A percentile compares a stretch with the other conserved stretches of the same genome.
Conservation (phyloP, 2,329 filamentous ascomycete genomes). For the Epichloe coenophiala region DNA sequence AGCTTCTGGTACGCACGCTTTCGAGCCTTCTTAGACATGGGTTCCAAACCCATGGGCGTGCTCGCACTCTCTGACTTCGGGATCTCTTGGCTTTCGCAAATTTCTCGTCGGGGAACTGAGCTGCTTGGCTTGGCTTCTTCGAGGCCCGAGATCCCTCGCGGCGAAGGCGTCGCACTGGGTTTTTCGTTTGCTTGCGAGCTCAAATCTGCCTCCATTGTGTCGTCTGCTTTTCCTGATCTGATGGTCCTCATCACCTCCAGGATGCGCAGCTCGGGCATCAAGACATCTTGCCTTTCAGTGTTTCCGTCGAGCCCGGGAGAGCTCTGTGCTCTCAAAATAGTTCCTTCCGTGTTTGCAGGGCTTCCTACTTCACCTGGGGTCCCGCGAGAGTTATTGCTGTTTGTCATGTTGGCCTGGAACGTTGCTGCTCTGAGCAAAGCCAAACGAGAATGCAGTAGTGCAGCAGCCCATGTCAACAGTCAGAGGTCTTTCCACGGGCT, state of each 20-base stretch:
- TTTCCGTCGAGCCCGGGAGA: background rate
- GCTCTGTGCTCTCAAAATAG: background rate
- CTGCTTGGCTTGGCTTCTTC: background rate
- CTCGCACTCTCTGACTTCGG: background rate
- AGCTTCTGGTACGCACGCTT: conserved; percentile 1
- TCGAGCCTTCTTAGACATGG: background rate
- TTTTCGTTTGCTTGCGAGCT: background rate
- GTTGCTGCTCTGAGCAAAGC: background rate
- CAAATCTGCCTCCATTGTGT: background rate
- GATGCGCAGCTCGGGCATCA: background rate
- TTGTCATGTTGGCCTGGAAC: background rate
- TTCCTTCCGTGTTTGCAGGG: background rate
- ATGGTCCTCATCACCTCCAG: background rate
- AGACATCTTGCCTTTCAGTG: background rate
- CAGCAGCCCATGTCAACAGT: too few relatives aligned
- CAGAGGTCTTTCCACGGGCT: too few relatives aligned
- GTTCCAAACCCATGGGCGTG: background rate
- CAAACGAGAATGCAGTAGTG: background rate
- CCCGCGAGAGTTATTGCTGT: background rate
- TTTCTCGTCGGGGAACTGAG: too few relatives aligned
- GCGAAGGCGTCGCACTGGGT: background rate
- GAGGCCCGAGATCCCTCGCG: background rate
- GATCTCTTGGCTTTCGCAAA: background rate
- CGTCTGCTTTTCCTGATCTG: background rate
- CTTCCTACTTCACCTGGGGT: background rate